Evolutionary conservation across 2,329 filamentous ascomycete species (phyloP).

Genomic region (Cryphonectria naterciae): DNA sequence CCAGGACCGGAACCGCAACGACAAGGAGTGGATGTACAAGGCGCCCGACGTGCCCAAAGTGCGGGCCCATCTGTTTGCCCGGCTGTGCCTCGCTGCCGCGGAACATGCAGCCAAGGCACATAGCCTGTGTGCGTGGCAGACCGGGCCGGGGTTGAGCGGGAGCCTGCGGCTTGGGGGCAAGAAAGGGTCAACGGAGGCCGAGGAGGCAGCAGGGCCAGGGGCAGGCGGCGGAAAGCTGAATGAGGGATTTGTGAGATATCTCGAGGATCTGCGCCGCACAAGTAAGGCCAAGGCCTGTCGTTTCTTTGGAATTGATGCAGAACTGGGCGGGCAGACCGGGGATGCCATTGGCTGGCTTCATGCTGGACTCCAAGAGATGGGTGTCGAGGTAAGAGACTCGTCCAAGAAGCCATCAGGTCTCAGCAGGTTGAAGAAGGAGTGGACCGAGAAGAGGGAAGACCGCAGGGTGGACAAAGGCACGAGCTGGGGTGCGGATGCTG

Average conservation of each 20-base stretch:
- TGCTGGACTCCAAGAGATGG: conserved; percentile 76
- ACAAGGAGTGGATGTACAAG: conserved; percentile 96
- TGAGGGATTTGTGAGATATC: conserved; percentile 70
- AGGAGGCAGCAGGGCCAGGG: conserved; percentile 30
- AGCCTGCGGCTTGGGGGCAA: conserved; percentile 13
- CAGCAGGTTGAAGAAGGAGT: conserved; percentile 71
- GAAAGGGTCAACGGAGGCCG: conserved; percentile 31
- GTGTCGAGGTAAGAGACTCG: conserved; percentile 57
- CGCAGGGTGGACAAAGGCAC: conserved; percentile 73
- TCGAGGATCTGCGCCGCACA: conserved; percentile 74
- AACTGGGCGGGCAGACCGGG: conserved; percentile 79
- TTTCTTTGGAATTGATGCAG: conserved; percentile 89
- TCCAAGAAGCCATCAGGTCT: conserved; percentile 61
- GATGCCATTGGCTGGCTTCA: conserved; percentile 85
- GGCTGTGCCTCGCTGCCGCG: conserved; percentile 83
- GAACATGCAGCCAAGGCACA: conserved; percentile 81
- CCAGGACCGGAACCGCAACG: conserved; percentile 78
- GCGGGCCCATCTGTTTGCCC: conserved; percentile 82
- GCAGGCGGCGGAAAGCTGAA: conserved; percentile 58
- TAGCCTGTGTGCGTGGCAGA: conserved; percentile 45
- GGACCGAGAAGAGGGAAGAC: conserved; percentile 79
- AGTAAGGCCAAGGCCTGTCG: conserved; percentile 84
- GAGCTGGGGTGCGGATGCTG: conserved; percentile 81
- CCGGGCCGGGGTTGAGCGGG: conserved; percentile 4
- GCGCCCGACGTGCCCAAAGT: conserved; percentile 87